Evolutionary conservation across 768 basidiomycete genomes (phyloP), one percentile per base, ranked within the genome.

Genomic region (Gymnopilus dilepis): DNA sequence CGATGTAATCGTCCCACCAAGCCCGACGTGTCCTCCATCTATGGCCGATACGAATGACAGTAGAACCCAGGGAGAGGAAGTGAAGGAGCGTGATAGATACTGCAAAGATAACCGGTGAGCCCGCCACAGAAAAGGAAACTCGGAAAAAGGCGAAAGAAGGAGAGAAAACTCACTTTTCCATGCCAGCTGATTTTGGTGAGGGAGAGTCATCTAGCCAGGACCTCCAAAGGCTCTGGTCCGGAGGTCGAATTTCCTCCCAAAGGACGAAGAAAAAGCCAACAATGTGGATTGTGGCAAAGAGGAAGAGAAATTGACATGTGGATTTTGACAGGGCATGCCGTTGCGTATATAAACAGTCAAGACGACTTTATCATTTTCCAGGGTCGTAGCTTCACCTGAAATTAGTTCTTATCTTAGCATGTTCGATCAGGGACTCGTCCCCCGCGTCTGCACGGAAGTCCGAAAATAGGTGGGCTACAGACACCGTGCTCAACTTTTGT

Each of bases 1-100:
- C 70, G 22, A 67, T 58, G 6, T 65, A 62, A 50, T 73, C 72
- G 24, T 73, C 72, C 70, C 69, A 72, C 65, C 71, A 70, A n/a
- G 67, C 59, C 21, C 59, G 59, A 9, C 61, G 59, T 13, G 41
- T 60, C 9, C 66, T 53, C 56, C 50, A 68, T 6, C 72, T 67
- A 30, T 67, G 59, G 8, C 56, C 37, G 22, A 73, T 28, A 21
- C 72, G 61, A 54, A 71, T 62, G 12, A 61, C 7, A 5, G 66
- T 67, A 31, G 63, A 62, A 21, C 52, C 31, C 15, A 69, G 61
- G 3, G 68, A 65, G 7, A 71, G 2, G 9, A 56, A 40, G 37
- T 72, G 71, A 37, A 69, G 45, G 24, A 69, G n/a, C 13, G 68
- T 65, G 5, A 68, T 48, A 24, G 57, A 50, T 15, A 60, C 62